phyloP scores from a whole-genome alignment of 2,329 filamentous ascomycete species.

The Lachnellula hyalina region DNA sequence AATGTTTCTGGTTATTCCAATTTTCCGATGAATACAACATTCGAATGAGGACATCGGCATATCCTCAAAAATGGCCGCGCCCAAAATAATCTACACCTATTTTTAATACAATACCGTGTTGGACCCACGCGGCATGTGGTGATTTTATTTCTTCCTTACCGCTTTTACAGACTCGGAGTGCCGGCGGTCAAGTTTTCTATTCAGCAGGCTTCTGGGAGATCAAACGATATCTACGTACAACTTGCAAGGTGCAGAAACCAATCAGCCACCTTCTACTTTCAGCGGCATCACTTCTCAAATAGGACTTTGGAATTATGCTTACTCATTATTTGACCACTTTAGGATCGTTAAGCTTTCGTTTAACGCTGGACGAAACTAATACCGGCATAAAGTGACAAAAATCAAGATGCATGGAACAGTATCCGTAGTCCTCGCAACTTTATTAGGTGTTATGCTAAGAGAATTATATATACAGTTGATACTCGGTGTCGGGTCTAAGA shows the following conservation, averaged over 20 bases:
- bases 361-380: neutral
- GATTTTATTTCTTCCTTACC: neutral
- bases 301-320: neutral
- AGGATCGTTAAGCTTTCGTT: neutral
- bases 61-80: neutral
- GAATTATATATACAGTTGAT: no score
- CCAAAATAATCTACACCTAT: neutral
- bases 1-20: neutral
- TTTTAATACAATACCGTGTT: neutral
- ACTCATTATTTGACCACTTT: conserved; percentile 3
- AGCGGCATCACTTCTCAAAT: neutral
- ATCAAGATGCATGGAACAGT: neutral
- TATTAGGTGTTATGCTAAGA: no score
- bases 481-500: no score
- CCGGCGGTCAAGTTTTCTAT: neutral
- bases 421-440: neutral
- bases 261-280: conserved; percentile 5
- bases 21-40: neutral
- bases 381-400: neutral
- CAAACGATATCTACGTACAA: neutral
- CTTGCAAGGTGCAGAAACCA: neutral
- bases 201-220: conserved; percentile 1
- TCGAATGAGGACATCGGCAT: neutral
- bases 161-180: neutral
- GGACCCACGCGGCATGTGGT: neutral